Percentiles rank a stretch among this genome's conserved stretches.
Conservation (phyloP, 192 early-diverging fungal genomes). For the Coemansia sp. region DNA sequence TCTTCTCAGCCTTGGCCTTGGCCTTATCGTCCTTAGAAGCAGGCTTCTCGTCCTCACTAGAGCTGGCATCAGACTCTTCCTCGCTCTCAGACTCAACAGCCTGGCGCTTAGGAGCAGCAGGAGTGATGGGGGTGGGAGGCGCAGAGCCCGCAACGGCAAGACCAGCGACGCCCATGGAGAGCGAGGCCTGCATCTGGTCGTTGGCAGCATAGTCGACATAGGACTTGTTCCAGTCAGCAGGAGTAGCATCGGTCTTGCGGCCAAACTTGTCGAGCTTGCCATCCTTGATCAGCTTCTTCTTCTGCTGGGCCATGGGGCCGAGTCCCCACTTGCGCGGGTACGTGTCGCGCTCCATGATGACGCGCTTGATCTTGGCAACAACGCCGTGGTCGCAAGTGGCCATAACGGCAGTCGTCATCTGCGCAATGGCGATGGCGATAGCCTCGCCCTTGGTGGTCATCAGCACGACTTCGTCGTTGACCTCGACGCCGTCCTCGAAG, state of each 20-base stretch:
- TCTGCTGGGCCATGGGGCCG: slow-evolving; percentile 91
- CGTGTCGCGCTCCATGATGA: slow-evolving; percentile 99
- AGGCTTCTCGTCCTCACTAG: slow-evolving; percentile 20
- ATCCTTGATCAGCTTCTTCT: slow-evolving; percentile 98
- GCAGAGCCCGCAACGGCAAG: neutral
- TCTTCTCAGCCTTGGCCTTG: slow-evolving; percentile 24
- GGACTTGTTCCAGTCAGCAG: slow-evolving; percentile 76
- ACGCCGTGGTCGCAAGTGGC: slow-evolving; percentile 94
- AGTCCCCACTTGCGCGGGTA: slow-evolving; percentile 98
- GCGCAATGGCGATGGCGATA: slow-evolving; percentile 94
- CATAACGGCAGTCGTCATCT: slow-evolving; percentile 98
- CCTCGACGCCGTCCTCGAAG: slow-evolving; percentile 92
- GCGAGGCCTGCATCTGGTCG: slow-evolving; percentile 10
- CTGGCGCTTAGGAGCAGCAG: slow-evolving; percentile 32
- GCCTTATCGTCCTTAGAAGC: slow-evolving; percentile 8
- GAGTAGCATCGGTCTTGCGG: slow-evolving; percentile 83
- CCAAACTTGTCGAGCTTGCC: slow-evolving; percentile 99
- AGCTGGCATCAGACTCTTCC: slow-evolving; percentile 35
- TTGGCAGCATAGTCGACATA: slow-evolving; percentile 67
- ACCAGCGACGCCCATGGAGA: slow-evolving; percentile 2
- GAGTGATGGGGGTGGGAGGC: neutral
- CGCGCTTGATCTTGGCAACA: slow-evolving; percentile 99
- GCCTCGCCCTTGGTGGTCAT: slow-evolving; percentile 99
- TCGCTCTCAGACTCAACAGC: slow-evolving; percentile 35
- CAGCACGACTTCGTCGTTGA: slow-evolving; percentile 96